phyloP scores from a whole-genome alignment of 257 asterid genomes.

The Salvia miltiorrhiza region DNA sequence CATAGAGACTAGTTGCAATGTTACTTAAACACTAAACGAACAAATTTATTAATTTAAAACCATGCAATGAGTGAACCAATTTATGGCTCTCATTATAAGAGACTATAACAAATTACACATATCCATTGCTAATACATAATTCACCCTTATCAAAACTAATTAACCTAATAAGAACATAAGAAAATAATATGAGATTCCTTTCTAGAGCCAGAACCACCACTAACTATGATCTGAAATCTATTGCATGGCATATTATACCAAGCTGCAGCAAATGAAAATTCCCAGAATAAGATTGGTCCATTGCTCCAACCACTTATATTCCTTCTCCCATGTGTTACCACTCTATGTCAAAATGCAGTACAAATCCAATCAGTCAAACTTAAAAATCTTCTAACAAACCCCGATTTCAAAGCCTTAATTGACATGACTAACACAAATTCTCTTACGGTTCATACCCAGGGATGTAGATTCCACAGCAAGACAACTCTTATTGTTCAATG shows the following conservation, averaged over 20 bases:
- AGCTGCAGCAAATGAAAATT: not conserved
- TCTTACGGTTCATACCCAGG: not conserved
- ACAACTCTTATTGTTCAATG: not conserved
- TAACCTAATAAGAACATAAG: slow-evolving; percentile 9
- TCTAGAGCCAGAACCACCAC: not conserved
- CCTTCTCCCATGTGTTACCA: not conserved
- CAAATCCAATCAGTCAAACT: not conserved
- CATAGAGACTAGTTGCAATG: slow-evolving; percentile 2
- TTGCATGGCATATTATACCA: not conserved
- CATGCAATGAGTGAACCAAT: not conserved
- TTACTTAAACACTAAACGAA: not conserved
- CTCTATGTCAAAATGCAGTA: not conserved
- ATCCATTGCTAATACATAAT: not conserved
- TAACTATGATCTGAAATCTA: not conserved
- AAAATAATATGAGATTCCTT: not conserved
- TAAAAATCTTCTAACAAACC: not conserved
- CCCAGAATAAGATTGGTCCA: slow-evolving; percentile 4
- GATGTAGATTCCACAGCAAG: not conserved
- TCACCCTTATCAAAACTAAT: not conserved
- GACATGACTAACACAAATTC: not conserved
- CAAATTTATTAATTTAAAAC: not conserved
- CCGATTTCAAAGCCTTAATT: not conserved
- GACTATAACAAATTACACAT: not conserved
- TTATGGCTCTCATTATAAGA: slow-evolving; percentile 9
- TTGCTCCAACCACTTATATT: slow-evolving; percentile 3